These are phyloP conservation scores for Clarireedia hainanense DNA, from an alignment of 2,329 filamentous ascomycete genomes.

Conservation along the genomic window DNA sequence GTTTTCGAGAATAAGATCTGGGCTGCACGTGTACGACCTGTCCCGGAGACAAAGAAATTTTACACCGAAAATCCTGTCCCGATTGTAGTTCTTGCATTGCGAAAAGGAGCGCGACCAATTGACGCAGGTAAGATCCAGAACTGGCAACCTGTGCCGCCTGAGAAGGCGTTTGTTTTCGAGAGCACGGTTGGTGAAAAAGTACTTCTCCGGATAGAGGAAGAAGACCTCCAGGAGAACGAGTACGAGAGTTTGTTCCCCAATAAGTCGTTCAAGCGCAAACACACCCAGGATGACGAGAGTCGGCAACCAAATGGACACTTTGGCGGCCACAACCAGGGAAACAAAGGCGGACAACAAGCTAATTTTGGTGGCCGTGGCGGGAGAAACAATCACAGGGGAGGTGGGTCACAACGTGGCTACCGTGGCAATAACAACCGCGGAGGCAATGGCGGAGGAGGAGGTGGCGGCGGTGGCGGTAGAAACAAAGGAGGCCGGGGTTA, in stretches of 20 bases:
- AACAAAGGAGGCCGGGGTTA: slow-evolving; percentile 39
- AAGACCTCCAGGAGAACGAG: slow-evolving; percentile 53
- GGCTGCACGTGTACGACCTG: slow-evolving; percentile 73
- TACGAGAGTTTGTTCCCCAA: slow-evolving; percentile 56
- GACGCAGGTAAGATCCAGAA: slow-evolving; percentile 76
- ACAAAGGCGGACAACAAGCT: slow-evolving; percentile 26
- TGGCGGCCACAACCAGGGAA: slow-evolving; percentile 27
- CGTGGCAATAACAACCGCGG: slow-evolving; percentile 25
- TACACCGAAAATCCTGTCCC: slow-evolving; percentile 76
- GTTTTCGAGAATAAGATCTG: slow-evolving; percentile 75
- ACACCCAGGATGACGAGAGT: slow-evolving; percentile 47
- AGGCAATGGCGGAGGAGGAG: slow-evolving; percentile 23
- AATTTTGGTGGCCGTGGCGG: slow-evolving; percentile 26
- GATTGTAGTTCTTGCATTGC: slow-evolving; percentile 73
- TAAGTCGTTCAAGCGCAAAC: slow-evolving; percentile 53
- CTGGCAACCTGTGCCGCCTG: slow-evolving; percentile 69
- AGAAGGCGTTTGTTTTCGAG: slow-evolving; percentile 70
- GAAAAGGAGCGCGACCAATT: slow-evolving; percentile 65
- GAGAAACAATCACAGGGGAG: slow-evolving; percentile 32
- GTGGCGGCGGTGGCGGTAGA: slow-evolving; percentile 32
- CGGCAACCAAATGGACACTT: slow-evolving; percentile 21
- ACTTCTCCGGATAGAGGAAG: slow-evolving; percentile 70
- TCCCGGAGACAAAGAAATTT: slow-evolving; percentile 56
- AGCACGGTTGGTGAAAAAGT: slow-evolving; percentile 82
- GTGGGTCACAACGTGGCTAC: slow-evolving; percentile 34